Evolutionary conservation across 805 yeast genomes (phyloP).

Genomic region (Saccharomyces mikatae): DNA sequence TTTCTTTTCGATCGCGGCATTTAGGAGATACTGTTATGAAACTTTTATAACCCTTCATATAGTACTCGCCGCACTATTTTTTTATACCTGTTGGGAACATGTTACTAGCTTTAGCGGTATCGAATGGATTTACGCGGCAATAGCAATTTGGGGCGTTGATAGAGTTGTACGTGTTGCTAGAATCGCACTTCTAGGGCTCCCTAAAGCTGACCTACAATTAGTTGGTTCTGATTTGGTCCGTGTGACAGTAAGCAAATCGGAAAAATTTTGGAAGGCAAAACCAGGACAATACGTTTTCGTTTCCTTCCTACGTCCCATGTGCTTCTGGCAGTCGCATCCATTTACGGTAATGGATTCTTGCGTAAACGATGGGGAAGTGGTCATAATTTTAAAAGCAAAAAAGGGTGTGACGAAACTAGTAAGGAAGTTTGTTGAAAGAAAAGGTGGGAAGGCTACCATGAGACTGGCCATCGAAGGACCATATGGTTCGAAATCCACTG

Average conservation of each 20-base stretch:
- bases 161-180: slow-evolving; percentile 32
- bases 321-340: slow-evolving; percentile 54
- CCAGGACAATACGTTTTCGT: slow-evolving; percentile 42
- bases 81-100: slow-evolving; percentile 41
- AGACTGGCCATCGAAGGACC: slow-evolving; percentile 56
- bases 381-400: slow-evolving; percentile 39
- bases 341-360: slow-evolving; percentile 40
- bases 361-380: slow-evolving; percentile 28
- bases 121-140: slow-evolving; percentile 34
- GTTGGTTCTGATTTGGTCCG: slow-evolving; percentile 15
- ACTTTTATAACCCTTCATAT: slow-evolving; percentile 40
- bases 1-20: slow-evolving; percentile 24
- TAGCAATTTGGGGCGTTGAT: slow-evolving; percentile 37
- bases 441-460: slow-evolving; percentile 24
- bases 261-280: slow-evolving; percentile 29
- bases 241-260: slow-evolving; percentile 10
- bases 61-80: slow-evolving; percentile 34
- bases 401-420: slow-evolving; percentile 38
- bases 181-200: slow-evolving; percentile 20
- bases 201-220: slow-evolving; percentile 12
- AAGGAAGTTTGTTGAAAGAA: slow-evolving; percentile 24
- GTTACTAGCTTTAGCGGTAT: slow-evolving; percentile 37
- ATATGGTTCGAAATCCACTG: slow-evolving; percentile 48
- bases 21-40: slow-evolving; percentile 38
- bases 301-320: slow-evolving; percentile 37